Evolutionary conservation across 352 stramenopile species (phyloP).

Genomic region (Globisporangium nunn): DNA sequence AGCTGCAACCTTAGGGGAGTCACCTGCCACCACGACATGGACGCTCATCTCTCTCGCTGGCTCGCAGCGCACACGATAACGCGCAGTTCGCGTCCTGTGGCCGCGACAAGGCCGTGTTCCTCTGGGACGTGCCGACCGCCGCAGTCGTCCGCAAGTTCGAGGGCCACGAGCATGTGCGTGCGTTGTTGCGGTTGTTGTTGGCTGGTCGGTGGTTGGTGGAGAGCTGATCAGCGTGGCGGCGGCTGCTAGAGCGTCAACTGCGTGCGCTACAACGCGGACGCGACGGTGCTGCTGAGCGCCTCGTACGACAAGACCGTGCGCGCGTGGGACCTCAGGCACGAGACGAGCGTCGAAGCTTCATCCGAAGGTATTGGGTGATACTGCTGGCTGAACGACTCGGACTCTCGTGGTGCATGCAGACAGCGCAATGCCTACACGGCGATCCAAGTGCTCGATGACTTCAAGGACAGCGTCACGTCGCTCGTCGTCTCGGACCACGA

Average conservation of each 20-base stretch:
- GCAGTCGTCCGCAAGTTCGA: conserved; percentile 87
- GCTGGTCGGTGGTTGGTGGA: background rate
- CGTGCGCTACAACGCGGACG: conserved; percentile 73
- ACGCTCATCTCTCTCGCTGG: background rate
- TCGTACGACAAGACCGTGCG: conserved; percentile 87
- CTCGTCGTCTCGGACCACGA: conserved; percentile 71
- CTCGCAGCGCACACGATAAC: conserved; percentile 73
- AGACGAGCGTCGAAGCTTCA: too few relatives aligned
- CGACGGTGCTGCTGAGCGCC: conserved; percentile 72
- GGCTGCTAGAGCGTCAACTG: conserved; percentile 70
- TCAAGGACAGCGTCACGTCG: conserved; percentile 85
- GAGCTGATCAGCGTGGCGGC: background rate
- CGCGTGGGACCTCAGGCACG: conserved; percentile 66
- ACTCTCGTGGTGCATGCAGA: conserved; percentile 14
- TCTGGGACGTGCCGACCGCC: conserved; percentile 86
- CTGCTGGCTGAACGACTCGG: background rate
- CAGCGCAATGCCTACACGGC: conserved; percentile 65
- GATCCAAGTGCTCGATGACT: conserved; percentile 85
- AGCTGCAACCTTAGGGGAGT: too few relatives aligned
- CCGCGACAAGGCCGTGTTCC: conserved; percentile 78
- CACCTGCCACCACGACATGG: too few relatives aligned
- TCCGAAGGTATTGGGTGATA: too few relatives aligned
- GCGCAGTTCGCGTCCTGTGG: conserved; percentile 83
- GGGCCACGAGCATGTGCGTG: conserved; percentile 64
- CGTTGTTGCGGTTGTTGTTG: conserved; percentile 2